Percentiles rank a stretch among this genome's conserved stretches.
These are phyloP conservation scores for Fusarium sp. DNA, from an alignment of 2,329 filamentous ascomycete genomes.

Conservation along the genomic window DNA sequence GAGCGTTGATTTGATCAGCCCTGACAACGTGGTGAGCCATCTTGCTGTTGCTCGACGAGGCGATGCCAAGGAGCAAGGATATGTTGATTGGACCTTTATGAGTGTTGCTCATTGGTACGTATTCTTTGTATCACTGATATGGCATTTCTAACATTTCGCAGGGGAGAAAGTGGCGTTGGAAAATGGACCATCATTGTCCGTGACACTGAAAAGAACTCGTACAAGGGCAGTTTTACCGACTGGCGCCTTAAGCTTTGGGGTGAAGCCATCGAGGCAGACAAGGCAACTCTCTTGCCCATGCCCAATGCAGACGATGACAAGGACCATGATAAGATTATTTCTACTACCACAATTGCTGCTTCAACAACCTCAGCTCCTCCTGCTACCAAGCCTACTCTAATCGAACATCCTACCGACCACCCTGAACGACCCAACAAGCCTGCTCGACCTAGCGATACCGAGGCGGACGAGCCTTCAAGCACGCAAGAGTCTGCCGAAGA, in stretches of 20 bases:
- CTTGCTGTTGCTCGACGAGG: slow-evolving; percentile 79
- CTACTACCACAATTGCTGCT: slow-evolving; percentile 63
- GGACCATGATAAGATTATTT: slow-evolving; percentile 77
- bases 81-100: slow-evolving; percentile 99
- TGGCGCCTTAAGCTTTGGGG: slow-evolving; percentile 97
- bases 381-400: slow-evolving; percentile 58
- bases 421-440: slow-evolving; percentile 72
- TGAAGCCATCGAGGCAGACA: slow-evolving; percentile 81
- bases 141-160: slow-evolving; percentile 55
- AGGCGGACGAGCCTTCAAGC: slow-evolving; percentile 48
- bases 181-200: slow-evolving; percentile 93
- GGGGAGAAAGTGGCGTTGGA: slow-evolving; percentile 89
- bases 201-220: slow-evolving; percentile 82
- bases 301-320: slow-evolving; percentile 86
- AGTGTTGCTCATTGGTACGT: slow-evolving; percentile 93
- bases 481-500: slow-evolving; percentile 52
- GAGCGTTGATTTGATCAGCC: slow-evolving; percentile 91
- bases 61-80: slow-evolving; percentile 77
- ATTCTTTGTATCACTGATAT: accelerated
- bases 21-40: slow-evolving; percentile 83
- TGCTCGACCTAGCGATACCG: slow-evolving; percentile 52
- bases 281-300: slow-evolving; percentile 81
- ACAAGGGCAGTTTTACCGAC: slow-evolving; percentile 84
- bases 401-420: slow-evolving; percentile 69
- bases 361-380: slow-evolving; percentile 71